phyloP scores from a whole-genome alignment of 805 yeast species.

The Wickerhamomyces hampshirensis region DNA sequence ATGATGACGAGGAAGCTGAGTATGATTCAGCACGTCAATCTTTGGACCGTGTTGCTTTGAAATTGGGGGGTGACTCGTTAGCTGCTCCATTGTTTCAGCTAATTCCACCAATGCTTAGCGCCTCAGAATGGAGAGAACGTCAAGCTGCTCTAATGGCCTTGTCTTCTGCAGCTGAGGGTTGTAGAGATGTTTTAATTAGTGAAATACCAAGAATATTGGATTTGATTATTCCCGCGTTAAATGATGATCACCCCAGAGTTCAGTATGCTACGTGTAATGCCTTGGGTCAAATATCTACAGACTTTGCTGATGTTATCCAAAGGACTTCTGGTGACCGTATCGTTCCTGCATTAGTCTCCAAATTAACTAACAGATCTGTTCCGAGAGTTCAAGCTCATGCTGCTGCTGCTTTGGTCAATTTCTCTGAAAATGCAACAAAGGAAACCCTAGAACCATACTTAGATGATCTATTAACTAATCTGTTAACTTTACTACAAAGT shows the following conservation, averaged over 20 bases:
- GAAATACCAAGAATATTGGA: conserved; percentile 81
- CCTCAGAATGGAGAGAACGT: conserved; percentile 86
- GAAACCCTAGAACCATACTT: conserved; percentile 89
- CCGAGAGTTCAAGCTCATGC: conserved; percentile 97
- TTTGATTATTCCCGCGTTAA: conserved; percentile 77
- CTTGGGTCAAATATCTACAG: conserved; percentile 94
- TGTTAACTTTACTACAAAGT: conserved; percentile 72
- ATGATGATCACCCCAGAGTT: conserved; percentile 88
- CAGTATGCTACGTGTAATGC: conserved; percentile 98
- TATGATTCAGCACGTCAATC: conserved; percentile 92
- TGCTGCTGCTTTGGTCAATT: conserved; percentile 96
- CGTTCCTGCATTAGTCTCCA: conserved; percentile 84
- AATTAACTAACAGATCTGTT: conserved; percentile 64
- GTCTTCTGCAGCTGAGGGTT: conserved; percentile 96
- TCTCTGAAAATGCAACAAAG: conserved; percentile 85
- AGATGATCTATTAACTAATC: conserved; percentile 70
- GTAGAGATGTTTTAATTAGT: conserved; percentile 77
- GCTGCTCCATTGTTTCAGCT: conserved; percentile 85
- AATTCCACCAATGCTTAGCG: conserved; percentile 76
- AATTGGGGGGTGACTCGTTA: conserved; percentile 75
- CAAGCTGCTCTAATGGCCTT: conserved; percentile 97
- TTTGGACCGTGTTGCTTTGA: conserved; percentile 84
- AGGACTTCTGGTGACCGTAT: conserved; percentile 72
- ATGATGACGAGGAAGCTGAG: conserved; percentile 79
- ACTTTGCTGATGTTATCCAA: conserved; percentile 88